Conservation (phyloP, 768 basidiomycete genomes). For the Termitomyces sp. region DNA sequence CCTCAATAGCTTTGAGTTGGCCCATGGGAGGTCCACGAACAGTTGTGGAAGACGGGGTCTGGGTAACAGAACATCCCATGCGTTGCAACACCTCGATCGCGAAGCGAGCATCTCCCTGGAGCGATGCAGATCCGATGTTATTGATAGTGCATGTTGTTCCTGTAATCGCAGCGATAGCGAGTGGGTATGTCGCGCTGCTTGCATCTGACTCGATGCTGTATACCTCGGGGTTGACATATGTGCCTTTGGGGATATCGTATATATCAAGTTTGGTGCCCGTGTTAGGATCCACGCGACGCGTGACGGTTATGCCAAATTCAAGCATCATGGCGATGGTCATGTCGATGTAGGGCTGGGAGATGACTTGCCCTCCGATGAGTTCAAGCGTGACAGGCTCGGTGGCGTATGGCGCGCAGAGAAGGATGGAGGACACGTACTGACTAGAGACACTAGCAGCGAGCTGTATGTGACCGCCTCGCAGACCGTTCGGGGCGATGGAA, state of each 20-base stretch:
- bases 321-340: constrained; percentile 99
- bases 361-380: constrained; percentile 91
- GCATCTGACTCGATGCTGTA: constrained; percentile 97
- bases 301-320: constrained; percentile 81
- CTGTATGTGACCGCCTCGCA: constrained; percentile 78
- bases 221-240: constrained; percentile 71
- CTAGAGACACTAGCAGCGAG: constrained; percentile 94
- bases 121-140: constrained; percentile 85
- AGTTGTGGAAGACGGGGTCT: constrained; percentile 86
- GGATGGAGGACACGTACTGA: constrained; percentile 97
- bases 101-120: constrained; percentile 98
- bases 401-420: constrained; percentile 96
- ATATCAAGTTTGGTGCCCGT: constrained; percentile 68
- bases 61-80: constrained; percentile 92
- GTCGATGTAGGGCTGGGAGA: constrained; percentile 98
- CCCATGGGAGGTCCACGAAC: constrained; percentile 88
- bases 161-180: constrained; percentile 95
- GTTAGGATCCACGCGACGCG: constrained; percentile 55
- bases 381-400: constrained; percentile 79
- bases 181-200: constrained; percentile 92
- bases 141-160: constrained; percentile 93
- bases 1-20: constrained; percentile 75
- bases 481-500: constrained; percentile 77
- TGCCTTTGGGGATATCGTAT: constrained; percentile 82
- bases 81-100: constrained; percentile 89